Base-by-base conservation (phyloP, 768 basidiomycete genomes). In the Podaxis rugospora region DNA sequence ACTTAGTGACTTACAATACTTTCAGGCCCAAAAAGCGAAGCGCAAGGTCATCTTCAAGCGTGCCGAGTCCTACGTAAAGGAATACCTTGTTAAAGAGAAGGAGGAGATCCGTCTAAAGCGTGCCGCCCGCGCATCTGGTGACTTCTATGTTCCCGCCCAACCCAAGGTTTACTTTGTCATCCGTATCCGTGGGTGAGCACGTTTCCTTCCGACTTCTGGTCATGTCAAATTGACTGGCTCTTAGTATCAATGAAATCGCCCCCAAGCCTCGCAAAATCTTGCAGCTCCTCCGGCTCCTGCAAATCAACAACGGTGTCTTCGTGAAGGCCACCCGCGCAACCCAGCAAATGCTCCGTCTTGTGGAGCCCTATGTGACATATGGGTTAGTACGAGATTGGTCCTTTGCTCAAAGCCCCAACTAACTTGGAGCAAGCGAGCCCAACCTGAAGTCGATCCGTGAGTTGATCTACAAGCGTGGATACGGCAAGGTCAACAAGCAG, bases 261-360 rank as follows among this genome's bases (percentile, higher is more conserved):
- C 97, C 97, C 62, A 99, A 99, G 80, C 97, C 97, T 71, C 90
- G 95, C 74, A 99, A 99, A 84, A 98, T 99, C 73, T 79, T 99
- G 69, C 97, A 99, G 74, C 88, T 99, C 65, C 91, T 99, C 73
- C 95, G 97, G 69, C 88, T 99, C 64, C 90, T 97, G 69, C 97
- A 98, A 76, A 99, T 99, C 83, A 98, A 99, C 88, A 98, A 95
- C 72, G 97, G 96, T 75, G 89, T 99, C 51, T 99, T 99, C 73
- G 86, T 99, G 74, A 95, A 96, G 78, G 95, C 92, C 57, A 98
- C 95, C 69, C 92, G 84, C 76, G 95, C 97, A 32, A 98, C 95
- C 52, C 87, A 92, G 67, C 94, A 98, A 77, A 99, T 98, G 97
- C 88, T 99, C 68, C 92, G 93, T 72, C 85, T 98, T 64, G 87